Percentiles rank a stretch among this genome's conserved stretches.
These are phyloP conservation scores for Cytospora paraplurivora DNA, from an alignment of 2,329 filamentous ascomycete species.

Conservation along the genomic window DNA sequence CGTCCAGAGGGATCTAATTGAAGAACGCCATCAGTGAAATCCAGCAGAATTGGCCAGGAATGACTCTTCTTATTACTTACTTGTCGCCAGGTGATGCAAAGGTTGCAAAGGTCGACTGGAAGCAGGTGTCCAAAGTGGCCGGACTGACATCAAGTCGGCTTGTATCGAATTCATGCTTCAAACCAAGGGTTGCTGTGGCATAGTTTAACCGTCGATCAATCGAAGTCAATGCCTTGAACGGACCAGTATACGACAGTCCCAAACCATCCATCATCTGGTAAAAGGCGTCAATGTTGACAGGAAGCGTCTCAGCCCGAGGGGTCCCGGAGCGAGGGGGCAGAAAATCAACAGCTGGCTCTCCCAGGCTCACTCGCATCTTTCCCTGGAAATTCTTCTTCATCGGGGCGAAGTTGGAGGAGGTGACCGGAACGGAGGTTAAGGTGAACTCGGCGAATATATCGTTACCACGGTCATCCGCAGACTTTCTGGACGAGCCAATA, in stretches of 20 bases:
- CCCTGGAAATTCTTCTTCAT: slow-evolving; percentile 44
- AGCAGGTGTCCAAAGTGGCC: slow-evolving; percentile 45
- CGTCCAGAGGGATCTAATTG: slow-evolving; percentile 44
- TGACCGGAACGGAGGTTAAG: slow-evolving; percentile 39
- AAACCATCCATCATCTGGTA: slow-evolving; percentile 45
- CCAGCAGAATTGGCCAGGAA: too few species aligned
- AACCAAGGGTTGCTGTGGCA: slow-evolving; percentile 38
- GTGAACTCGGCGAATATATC: slow-evolving; percentile 39
- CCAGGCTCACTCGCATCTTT: slow-evolving; percentile 39
- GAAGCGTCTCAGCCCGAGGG: slow-evolving; percentile 37
- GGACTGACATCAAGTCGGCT: slow-evolving; percentile 43
- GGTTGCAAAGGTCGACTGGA: slow-evolving; percentile 46
- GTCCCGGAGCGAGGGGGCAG: slow-evolving; percentile 34
- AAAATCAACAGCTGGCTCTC: slow-evolving; percentile 30
- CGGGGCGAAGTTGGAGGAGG: slow-evolving; percentile 34
- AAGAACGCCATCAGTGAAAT: neutral
- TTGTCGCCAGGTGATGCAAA: slow-evolving; percentile 45
- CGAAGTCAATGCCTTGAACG: slow-evolving; percentile 40
- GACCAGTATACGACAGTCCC: slow-evolving; percentile 44
- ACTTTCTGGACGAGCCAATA: slow-evolving; percentile 26
- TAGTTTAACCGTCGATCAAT: slow-evolving; percentile 42
- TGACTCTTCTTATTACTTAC: slow-evolving; percentile 30
- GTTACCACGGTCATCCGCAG: neutral
- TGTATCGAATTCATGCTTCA: slow-evolving; percentile 40
- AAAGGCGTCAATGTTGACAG: slow-evolving; percentile 39